These are phyloP conservation scores for Paraphaeosphaeria minitans DNA, from an alignment of 2,329 filamentous ascomycete genomes.

Conservation along the genomic window DNA sequence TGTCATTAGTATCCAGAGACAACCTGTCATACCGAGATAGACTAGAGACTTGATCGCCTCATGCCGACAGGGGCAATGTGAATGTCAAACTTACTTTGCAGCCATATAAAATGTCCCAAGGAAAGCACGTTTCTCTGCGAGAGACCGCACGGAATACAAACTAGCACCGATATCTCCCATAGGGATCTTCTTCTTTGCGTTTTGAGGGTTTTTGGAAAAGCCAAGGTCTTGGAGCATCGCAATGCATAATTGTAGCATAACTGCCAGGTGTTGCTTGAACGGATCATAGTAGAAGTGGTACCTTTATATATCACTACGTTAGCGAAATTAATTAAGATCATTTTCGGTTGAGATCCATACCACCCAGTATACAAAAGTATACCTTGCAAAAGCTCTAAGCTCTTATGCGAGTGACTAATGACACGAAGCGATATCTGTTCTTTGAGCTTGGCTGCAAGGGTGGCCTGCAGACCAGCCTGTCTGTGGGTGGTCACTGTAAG, in stretches of 20 bases:
- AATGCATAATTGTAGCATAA: constrained; percentile 45
- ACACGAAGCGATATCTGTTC: constrained; percentile 37
- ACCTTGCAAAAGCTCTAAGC: constrained; percentile 49
- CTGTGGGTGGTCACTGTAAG: constrained; percentile 34
- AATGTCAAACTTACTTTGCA: constrained; percentile 19
- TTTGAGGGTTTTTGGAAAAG: constrained; percentile 18
- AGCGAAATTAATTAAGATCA: neutral
- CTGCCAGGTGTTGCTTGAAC: constrained; percentile 38
- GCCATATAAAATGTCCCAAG: constrained; percentile 27
- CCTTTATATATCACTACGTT: neutral
- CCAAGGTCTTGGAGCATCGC: constrained; percentile 45
- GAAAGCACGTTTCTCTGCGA: constrained; percentile 25
- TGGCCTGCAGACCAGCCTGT: constrained; percentile 28
- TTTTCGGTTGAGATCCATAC: constrained; percentile 12
- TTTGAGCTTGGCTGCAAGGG: constrained; percentile 34
- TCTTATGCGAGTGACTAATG: constrained; percentile 39
- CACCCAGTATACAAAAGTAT: constrained; percentile 46
- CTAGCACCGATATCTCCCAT: neutral
- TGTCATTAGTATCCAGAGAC: neutral
- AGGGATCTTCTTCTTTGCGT: constrained; percentile 8
- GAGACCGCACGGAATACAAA: constrained; percentile 5
- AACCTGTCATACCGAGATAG: neutral
- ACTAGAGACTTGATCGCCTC: neutral
- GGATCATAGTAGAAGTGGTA: constrained; percentile 40
- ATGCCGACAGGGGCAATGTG: neutral